Evolutionary conservation across 805 yeast species (phyloP), one percentile per base, ranked within the genome.

Genomic region (Geotrichum ghanense): DNA sequence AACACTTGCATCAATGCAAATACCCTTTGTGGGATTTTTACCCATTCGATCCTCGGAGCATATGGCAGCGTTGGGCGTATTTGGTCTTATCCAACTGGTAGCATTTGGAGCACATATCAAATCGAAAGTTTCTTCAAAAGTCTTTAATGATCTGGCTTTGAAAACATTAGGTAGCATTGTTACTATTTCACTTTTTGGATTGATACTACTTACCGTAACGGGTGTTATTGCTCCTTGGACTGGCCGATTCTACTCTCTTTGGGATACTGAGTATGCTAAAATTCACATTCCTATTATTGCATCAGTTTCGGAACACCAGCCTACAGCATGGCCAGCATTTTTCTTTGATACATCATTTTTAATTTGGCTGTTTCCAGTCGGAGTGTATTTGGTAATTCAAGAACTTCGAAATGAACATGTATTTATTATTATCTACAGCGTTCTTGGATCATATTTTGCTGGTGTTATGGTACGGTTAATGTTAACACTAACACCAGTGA

Each of bases 161-260:
- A 76, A 81, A 19, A 76, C 87, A 14, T 65, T 83, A 45, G 62
- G 66, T 2, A 58, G 77, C 19, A 71, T 88, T 46, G 69, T 79
- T 24, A 60, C 67, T 14, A 53, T 83, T 24, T 95, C 96, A 48
- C 59, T 86, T 40, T 70, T 71, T 12, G 95, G 82, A 19, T 71
- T 92, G 47, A 75, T 86, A 41, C 77, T 75, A n/a, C 79, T 94
- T 56, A 92, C 99, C 16, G 83, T 83, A 50, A 71, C 87, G 46
- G 98, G 97, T 3, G 79, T 83, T 64, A 92, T 94, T 65, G 97
- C 97, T 31, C 99, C 99, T 47, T 92, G 99, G 98, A 88, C 97
- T 9, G 99, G 99, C 55, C 83, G 99, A 68, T 94, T 92, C 72
- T 92, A 92, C 69, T 89, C 97, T 1, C 70, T 94, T 55, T 92